Evolutionary conservation across 1,139 yeast genomes (phyloP).

Genomic region (Blastobotrys indianensis): DNA sequence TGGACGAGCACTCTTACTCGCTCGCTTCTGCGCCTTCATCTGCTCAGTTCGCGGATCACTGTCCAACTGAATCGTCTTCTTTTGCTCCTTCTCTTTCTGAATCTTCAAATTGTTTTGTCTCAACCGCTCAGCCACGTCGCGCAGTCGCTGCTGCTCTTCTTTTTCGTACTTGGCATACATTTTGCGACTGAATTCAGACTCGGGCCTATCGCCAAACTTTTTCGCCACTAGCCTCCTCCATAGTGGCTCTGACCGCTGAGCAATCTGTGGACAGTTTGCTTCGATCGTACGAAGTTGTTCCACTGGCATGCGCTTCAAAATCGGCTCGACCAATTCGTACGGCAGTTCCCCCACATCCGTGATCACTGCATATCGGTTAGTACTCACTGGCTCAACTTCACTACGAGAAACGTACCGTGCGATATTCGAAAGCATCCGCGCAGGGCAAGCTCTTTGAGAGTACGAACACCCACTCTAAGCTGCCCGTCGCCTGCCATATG

Average conservation of each 20-base stretch:
- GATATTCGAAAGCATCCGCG: conserved; percentile 8
- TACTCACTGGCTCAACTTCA: neutral
- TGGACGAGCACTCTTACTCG: conserved; percentile 15
- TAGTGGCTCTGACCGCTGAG: conserved; percentile 20
- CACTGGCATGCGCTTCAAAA: conserved; percentile 24
- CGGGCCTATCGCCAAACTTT: conserved; percentile 26
- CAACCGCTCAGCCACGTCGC: conserved; percentile 25
- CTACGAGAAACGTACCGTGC: conserved; percentile 13
- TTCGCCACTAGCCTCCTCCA: conserved; percentile 25
- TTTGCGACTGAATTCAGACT: conserved; percentile 15
- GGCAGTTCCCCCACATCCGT: conserved; percentile 30
- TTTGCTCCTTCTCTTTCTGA: conserved; percentile 23
- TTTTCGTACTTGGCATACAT: conserved; percentile 22
- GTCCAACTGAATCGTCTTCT: conserved; percentile 25
- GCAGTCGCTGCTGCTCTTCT: conserved; percentile 23
- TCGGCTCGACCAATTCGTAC: conserved; percentile 28
- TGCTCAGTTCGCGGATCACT: conserved; percentile 23
- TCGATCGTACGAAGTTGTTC: conserved; percentile 27
- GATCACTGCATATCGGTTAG: conserved; percentile 18
- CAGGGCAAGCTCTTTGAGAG: conserved; percentile 5
- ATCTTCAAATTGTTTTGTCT: conserved; percentile 21
- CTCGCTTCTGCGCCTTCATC: conserved; percentile 15
- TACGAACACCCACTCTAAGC: conserved; percentile 1
- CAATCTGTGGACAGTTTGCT: conserved; percentile 25
- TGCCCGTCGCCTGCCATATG: no score